Evolutionary conservation across 2,329 filamentous ascomycete species (phyloP), one percentile per base, ranked within the genome.

Genomic region (Camptophora hylomeconis): DNA sequence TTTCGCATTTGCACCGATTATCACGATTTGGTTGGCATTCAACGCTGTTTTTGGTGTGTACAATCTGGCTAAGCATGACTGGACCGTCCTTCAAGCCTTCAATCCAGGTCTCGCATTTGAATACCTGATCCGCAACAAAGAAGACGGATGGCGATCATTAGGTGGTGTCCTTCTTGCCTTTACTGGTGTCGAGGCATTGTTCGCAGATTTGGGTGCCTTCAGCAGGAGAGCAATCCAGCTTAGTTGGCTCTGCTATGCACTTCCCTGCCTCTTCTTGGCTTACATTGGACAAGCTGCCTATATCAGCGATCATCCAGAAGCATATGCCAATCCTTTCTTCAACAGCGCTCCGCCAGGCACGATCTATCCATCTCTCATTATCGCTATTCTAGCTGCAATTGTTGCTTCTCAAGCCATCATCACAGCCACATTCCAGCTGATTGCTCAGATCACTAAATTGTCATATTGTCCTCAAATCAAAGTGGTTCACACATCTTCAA

Each of bases 321-420:
- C 75, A 4, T 79, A 71, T 50, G 60, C 65, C 0, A 83, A 84
- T 42, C 79, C 80, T 0, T 82, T 86, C 47, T 86, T 79, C 56
- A 69, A 77, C 39, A 67, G 71, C 0, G 70, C 73, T 0, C 77
- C 78, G 0, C 69, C 69, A 0, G 75, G 75, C 3, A 74, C 69
- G 45, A 59, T 83, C 13, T 80, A 77, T 44, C 75, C 75, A 4
- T 69, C 67, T 31, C 56, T 86, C 16, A 62, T 84, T 3, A 54
- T 83, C 26, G 76, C 78, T 0, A 64, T 83, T 6, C 54, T 79
- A 3, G 75, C 76, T 3, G 75, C 77, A 15, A 71, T 84, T 41
- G 78, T 86, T 7, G 80, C 80, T 1, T 80, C 73, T 3, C 80
- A 86, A 40, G 80, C 80, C 7, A 76, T 84, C 56, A 82, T 84